Percentiles rank a stretch among this genome's conserved stretches.
These are phyloP conservation scores for Fragilariopsis cylindrus DNA, from an alignment of 108 stramenopile species.

Conservation along the genomic window DNA sequence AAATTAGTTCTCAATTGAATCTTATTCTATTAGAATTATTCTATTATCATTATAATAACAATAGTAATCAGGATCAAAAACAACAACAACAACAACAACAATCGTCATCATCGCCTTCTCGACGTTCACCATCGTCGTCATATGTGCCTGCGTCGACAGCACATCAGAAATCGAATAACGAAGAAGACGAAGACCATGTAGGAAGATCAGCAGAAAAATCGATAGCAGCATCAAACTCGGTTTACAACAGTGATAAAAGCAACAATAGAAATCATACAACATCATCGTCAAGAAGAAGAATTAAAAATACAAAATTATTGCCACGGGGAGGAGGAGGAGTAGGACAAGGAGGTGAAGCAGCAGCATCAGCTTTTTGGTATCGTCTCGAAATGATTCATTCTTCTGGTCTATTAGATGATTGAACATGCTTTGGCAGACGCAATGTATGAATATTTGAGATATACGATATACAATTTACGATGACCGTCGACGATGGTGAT, in stretches of 20 bases:
- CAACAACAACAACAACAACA: background rate
- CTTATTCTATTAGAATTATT: background rate
- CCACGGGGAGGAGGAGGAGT: too few species aligned
- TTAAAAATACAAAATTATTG: too few species aligned
- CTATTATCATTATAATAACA: background rate
- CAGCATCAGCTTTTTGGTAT: background rate
- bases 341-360: background rate
- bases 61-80: background rate
- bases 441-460: too few species aligned
- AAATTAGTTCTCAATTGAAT: background rate
- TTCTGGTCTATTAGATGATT: background rate
- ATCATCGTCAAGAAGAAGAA: too few species aligned
- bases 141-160: background rate
- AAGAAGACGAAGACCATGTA: background rate
- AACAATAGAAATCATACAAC: background rate
- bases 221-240: background rate
- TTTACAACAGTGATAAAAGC: background rate
- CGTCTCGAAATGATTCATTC: slow-evolving; percentile 9
- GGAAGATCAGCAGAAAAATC: background rate
- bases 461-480: too few species aligned
- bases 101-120: background rate
- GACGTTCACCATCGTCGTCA: background rate
- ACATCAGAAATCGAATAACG: background rate
- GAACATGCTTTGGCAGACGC: background rate
- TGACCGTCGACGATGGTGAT: too few species aligned